These are phyloP conservation scores for Gnomoniopsis sp. DNA, from an alignment of 2,329 filamentous ascomycete species.

Conservation along the genomic window DNA sequence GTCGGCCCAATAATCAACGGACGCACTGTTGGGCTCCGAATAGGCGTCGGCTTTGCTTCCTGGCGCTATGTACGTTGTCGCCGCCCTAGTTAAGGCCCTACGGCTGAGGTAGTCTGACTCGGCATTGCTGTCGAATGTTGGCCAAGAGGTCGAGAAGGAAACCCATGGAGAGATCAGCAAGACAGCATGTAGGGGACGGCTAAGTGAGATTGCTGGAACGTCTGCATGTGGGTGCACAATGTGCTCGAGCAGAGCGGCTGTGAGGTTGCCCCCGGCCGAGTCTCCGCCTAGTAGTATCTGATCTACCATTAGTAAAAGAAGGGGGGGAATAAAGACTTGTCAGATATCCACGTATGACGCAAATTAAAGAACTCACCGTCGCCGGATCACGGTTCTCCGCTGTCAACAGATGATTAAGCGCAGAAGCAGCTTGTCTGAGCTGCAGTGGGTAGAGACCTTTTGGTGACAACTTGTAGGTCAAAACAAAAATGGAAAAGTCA, in stretches of 20 bases:
- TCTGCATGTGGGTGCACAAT: slow-evolving; percentile 28
- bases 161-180: slow-evolving; percentile 6
- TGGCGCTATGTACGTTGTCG: neutral
- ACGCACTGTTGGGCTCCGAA: neutral
- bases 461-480: slow-evolving; percentile 33
- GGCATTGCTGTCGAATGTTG: neutral
- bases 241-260: slow-evolving; percentile 30
- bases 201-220: neutral
- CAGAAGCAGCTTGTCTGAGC: slow-evolving; percentile 29
- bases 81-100: neutral
- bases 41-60: slow-evolving; percentile 1
- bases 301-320: neutral
- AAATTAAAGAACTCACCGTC: neutral
- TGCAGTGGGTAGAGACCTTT: slow-evolving; percentile 28
- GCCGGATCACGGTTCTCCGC: slow-evolving; percentile 26
- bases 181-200: neutral
- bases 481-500: slow-evolving; percentile 22
- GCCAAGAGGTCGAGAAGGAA: neutral
- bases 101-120: slow-evolving; percentile 6
- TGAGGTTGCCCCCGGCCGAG: slow-evolving; percentile 35
- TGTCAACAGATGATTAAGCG: slow-evolving; percentile 27
- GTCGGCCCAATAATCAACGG: slow-evolving; percentile 2
- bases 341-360: neutral
- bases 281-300: slow-evolving; percentile 35
- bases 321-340: too few species aligned